A percentile compares a stretch with the other conserved stretches of the same genome.
phyloP scores from a whole-genome alignment of 305 asterid genomes.

The Fraxinus floribunda region DNA sequence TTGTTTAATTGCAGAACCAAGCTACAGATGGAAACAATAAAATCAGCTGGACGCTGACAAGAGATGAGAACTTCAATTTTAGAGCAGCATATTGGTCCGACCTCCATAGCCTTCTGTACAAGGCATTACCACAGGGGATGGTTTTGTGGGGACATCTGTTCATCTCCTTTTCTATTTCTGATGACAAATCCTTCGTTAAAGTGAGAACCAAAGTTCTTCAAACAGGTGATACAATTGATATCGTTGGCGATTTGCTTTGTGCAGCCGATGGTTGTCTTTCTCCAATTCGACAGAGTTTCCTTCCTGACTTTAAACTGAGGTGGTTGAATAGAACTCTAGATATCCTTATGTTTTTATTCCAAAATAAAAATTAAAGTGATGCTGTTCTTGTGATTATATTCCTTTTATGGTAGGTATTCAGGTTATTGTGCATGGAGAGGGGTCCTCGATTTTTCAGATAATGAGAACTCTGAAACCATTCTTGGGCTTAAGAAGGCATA shows the following conservation, averaged over 20 bases:
- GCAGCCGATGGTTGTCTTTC: conserved; percentile 92
- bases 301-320: conserved; percentile 75
- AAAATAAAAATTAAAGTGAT: background rate
- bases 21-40: conserved; percentile 55
- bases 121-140: conserved; percentile 42
- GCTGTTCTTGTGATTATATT: background rate
- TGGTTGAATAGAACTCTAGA: conserved; percentile 19
- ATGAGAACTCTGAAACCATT: conserved; percentile 52
- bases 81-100: conserved; percentile 83
- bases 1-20: conserved; percentile 47
- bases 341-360: background rate
- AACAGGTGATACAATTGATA: conserved; percentile 44
- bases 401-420: conserved; percentile 53
- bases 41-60: conserved; percentile 49
- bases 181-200: conserved; percentile 41
- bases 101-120: conserved; percentile 58
- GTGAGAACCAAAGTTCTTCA: conserved; percentile 47
- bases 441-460: conserved; percentile 60
- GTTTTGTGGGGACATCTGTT: conserved; percentile 73
- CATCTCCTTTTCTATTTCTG: conserved; percentile 42
- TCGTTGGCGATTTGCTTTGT: conserved; percentile 61
- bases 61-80: conserved; percentile 65
- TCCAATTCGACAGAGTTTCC: conserved; percentile 51
- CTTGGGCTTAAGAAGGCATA: conserved; percentile 57
- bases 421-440: conserved; percentile 98